A percentile compares a stretch with the other conserved stretches of the same genome.
Evolutionary conservation across 2,329 filamentous ascomycete species (phyloP).

Genomic region (Endoconidiophora laricicola): DNA sequence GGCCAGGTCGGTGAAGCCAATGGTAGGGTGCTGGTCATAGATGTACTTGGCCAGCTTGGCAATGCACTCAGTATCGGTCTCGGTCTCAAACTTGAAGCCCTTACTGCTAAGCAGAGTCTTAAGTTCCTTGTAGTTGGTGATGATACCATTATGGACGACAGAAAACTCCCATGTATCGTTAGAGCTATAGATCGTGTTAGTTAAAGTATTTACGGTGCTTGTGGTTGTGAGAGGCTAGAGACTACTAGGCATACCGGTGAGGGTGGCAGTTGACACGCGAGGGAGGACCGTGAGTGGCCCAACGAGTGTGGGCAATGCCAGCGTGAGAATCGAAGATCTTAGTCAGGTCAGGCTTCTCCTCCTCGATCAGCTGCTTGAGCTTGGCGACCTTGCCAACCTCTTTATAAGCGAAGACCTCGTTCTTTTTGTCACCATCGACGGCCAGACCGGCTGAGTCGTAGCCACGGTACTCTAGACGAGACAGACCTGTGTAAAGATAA

Average conservation of each 20-base stretch:
- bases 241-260: constrained; percentile 53
- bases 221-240: neutral
- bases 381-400: constrained; percentile 98
- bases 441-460: constrained; percentile 96
- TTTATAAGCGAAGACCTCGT: constrained; percentile 93
- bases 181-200: constrained; percentile 40
- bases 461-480: constrained; percentile 92
- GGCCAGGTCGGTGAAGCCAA: constrained; percentile 90
- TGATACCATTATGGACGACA: constrained; percentile 98
- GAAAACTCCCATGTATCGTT: constrained; percentile 92
- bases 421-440: constrained; percentile 96
- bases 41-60: constrained; percentile 98
- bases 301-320: constrained; percentile 96
- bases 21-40: constrained; percentile 81
- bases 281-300: constrained; percentile 93
- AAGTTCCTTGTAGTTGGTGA: constrained; percentile 99
- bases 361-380: constrained; percentile 80
- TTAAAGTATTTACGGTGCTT: neutral
- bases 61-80: constrained; percentile 98
- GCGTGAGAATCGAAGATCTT: constrained; percentile 97
- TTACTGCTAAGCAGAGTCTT: constrained; percentile 85
- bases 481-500: constrained; percentile 47
- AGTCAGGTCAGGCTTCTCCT: constrained; percentile 65
- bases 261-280: constrained; percentile 96
- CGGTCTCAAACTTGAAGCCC: constrained; percentile 97